Conservation (phyloP, 2,329 filamentous ascomycete genomes). For the Plectosphaerella cucumerina region DNA sequence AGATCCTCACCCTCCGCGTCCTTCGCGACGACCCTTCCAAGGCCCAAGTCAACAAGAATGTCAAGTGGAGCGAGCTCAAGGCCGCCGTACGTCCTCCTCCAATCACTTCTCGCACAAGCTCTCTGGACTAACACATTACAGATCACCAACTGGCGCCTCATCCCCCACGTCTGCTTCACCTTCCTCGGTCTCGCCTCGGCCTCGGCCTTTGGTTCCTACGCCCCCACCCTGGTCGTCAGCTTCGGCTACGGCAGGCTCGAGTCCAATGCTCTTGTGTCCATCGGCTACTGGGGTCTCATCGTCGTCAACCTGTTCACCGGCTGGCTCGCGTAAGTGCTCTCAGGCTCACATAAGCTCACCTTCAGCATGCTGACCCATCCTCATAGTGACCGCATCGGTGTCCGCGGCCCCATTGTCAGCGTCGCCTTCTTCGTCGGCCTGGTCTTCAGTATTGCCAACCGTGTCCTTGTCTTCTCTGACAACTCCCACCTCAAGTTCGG, state of each 20-base stretch:
- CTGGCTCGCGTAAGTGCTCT: slow-evolving; percentile 12
- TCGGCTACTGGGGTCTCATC: slow-evolving; percentile 30
- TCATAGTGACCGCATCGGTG: slow-evolving; percentile 11
- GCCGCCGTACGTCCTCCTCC: slow-evolving; percentile 19
- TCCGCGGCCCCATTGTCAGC: slow-evolving; percentile 14
- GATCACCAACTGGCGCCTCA: slow-evolving; percentile 32
- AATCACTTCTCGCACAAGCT: neutral
- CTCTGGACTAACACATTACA: slow-evolving; percentile 7
- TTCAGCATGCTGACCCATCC: neutral
- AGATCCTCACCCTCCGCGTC: slow-evolving; percentile 27
- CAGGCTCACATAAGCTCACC: too few relatives aligned
- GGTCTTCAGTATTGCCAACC: slow-evolving; percentile 18
- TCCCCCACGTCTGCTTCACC: slow-evolving; percentile 27
- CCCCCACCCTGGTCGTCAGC: slow-evolving; percentile 24
- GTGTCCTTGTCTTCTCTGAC: slow-evolving; percentile 18
- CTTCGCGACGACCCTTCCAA: slow-evolving; percentile 30
- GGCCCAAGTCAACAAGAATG: slow-evolving; percentile 19
- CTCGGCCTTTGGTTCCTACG: slow-evolving; percentile 21
- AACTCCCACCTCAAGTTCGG: slow-evolving; percentile 20
- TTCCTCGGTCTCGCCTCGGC: slow-evolving; percentile 23
- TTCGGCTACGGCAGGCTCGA: slow-evolving; percentile 30
- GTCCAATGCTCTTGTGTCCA: slow-evolving; percentile 28
- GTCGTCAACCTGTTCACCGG: slow-evolving; percentile 27
- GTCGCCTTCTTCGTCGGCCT: slow-evolving; percentile 11
- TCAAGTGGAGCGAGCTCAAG: slow-evolving; percentile 26